Percentiles rank a stretch among this genome's conserved stretches.
Evolutionary conservation across 495 filamentous ascomycete genomes (phyloP).

Genomic region (Ascobolus immersus): DNA sequence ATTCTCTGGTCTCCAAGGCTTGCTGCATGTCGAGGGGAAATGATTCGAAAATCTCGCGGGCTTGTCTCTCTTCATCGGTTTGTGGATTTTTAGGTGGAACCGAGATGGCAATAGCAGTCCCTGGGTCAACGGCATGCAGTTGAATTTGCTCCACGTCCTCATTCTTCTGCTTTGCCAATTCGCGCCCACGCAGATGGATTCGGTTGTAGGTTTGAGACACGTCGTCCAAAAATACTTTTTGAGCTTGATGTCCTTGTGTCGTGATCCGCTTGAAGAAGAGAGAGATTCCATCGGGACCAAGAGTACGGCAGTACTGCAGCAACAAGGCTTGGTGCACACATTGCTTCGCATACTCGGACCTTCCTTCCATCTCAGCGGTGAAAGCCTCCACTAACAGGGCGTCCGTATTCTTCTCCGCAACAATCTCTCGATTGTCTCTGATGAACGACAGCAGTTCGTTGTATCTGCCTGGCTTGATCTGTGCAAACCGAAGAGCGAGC

Average conservation of each 20-base stretch:
- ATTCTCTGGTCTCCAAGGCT: conserved; percentile 55
- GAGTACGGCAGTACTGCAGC: conserved; percentile 74
- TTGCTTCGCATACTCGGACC: conserved; percentile 51
- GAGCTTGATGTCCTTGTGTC: conserved; percentile 77
- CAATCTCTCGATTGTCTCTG: conserved; percentile 41
- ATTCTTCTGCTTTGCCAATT: conserved; percentile 44
- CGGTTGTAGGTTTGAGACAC: conserved; percentile 62
- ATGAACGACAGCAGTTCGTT: conserved; percentile 48
- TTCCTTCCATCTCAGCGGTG: conserved; percentile 49
- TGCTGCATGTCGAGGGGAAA: conserved; percentile 59
- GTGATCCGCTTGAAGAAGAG: conserved; percentile 93
- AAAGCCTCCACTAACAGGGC: conserved; percentile 77
- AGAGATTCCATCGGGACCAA: conserved; percentile 67
- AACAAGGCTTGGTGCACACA: conserved; percentile 86
- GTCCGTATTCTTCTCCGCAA: conserved; percentile 73
- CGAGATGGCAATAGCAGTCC: conserved; percentile 72
- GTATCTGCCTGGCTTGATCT: conserved; percentile 56
- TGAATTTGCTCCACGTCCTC: conserved; percentile 86
- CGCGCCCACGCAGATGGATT: conserved; percentile 53
- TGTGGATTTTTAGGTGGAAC: conserved; percentile 40
- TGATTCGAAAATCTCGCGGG: conserved; percentile 52
- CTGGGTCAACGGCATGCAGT: conserved; percentile 82
- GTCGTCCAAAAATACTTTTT: conserved; percentile 73
- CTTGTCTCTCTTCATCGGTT: conserved; percentile 37
- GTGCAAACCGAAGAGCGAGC: conserved; percentile 51